Conservation (phyloP, 352 stramenopile genomes). For the Peronospora belbahrii region DNA sequence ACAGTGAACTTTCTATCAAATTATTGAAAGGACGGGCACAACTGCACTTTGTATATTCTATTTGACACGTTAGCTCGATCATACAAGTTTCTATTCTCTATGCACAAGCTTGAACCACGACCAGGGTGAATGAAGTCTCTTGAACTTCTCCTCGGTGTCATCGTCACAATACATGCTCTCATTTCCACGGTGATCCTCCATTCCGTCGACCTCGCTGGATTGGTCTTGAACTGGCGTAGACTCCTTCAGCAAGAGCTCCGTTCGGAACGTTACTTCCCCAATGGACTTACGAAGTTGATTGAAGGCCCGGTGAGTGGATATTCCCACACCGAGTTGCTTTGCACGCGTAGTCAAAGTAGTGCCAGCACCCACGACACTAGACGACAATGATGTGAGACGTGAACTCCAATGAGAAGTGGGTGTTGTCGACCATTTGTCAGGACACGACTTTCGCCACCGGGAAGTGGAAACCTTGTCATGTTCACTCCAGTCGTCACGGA, state of each 20-base stretch:
- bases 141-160: background rate
- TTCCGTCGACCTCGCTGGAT: constrained; percentile 10
- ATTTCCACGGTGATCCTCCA: constrained; percentile 2
- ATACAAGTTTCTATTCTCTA: background rate
- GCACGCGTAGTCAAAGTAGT: constrained; percentile 9
- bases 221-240: constrained; percentile 4
- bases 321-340: constrained; percentile 11
- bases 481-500: constrained; percentile 15
- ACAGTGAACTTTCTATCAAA: constrained; percentile 4
- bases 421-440: constrained; percentile 3
- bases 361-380: constrained; percentile 7
- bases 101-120: constrained; percentile 4
- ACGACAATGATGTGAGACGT: constrained; percentile 18
- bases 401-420: constrained; percentile 7
- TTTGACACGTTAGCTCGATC: constrained; percentile 2
- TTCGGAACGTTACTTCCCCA: constrained; percentile 5
- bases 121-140: constrained; percentile 5
- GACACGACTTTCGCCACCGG: constrained; percentile 16
- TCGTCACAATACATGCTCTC: constrained; percentile 7
- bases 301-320: constrained; percentile 17
- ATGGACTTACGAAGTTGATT: constrained; percentile 18
- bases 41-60: constrained; percentile 1
- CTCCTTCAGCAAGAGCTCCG: background rate
- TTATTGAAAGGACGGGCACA: background rate
- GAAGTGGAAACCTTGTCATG: background rate